A percentile compares a stretch with the other conserved stretches of the same genome.
Evolutionary conservation across 345 rosid genomes (phyloP).

Genomic region (Aurinia saxatilis): DNA sequence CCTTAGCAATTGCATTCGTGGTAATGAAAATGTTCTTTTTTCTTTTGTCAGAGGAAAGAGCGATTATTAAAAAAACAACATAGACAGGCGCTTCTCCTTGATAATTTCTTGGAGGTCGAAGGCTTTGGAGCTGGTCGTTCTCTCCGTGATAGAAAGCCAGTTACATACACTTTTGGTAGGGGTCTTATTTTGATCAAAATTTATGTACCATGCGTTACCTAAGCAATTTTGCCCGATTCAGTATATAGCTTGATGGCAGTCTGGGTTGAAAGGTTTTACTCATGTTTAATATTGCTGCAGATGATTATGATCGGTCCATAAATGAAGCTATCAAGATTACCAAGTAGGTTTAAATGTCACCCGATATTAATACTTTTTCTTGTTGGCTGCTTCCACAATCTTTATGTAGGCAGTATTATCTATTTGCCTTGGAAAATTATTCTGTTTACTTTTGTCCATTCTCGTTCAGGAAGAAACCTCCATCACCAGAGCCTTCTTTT

Average conservation of each 20-base stretch:
- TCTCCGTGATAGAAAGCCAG: slow-evolving; percentile 91
- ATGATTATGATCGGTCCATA: slow-evolving; percentile 90
- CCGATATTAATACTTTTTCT: neutral
- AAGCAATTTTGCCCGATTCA: neutral
- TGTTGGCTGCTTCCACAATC: neutral
- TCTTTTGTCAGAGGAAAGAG: slow-evolving; percentile 62
- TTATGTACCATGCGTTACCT: neutral
- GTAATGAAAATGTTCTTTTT: neutral
- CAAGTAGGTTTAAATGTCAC: slow-evolving; percentile 35
- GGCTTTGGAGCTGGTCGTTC: slow-evolving; percentile 83
- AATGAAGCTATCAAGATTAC: slow-evolving; percentile 91
- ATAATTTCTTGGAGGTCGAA: slow-evolving; percentile 58
- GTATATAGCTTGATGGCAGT: neutral
- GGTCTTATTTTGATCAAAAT: neutral
- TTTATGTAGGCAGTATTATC: neutral
- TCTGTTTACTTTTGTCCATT: slow-evolving; percentile 6
- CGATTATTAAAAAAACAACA: slow-evolving; percentile 85
- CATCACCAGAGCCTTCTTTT: slow-evolving; percentile 60
- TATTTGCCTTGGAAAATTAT: neutral
- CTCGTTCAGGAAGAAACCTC: slow-evolving; percentile 54
- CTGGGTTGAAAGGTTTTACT: neutral
- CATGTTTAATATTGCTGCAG: slow-evolving; percentile 44
- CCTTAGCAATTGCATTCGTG: neutral
- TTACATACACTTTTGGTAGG: slow-evolving; percentile 91
- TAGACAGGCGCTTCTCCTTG: slow-evolving; percentile 81